Evolutionary conservation across 495 filamentous ascomycete genomes (phyloP).

Genomic region (Penicillium canescens): DNA sequence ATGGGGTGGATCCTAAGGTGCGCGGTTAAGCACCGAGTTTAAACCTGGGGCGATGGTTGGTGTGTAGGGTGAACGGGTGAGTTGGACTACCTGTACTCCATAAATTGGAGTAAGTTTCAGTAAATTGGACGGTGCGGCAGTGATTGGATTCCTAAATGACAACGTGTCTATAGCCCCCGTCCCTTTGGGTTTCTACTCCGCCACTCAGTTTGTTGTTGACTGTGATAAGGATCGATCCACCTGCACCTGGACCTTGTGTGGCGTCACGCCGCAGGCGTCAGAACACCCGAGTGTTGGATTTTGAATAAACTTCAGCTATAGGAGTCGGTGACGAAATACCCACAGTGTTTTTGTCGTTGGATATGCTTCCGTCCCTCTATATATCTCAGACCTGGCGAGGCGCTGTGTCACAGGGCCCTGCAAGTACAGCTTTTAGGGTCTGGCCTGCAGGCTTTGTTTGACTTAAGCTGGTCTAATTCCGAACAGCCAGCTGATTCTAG

Average conservation of each 20-base stretch:
- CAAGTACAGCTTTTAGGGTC: not conserved
- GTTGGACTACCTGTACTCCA: not conserved
- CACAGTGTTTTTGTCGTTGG: not conserved
- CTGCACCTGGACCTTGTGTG: conserved; percentile 24
- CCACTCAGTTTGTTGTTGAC: conserved; percentile 8
- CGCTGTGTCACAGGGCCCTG: conserved; percentile 16
- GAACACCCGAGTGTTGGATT: conserved; percentile 5
- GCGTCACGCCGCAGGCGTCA: conserved; percentile 24
- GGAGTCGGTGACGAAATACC: conserved; percentile 4
- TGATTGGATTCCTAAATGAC: conserved; percentile 3
- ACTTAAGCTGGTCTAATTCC: conserved; percentile 6
- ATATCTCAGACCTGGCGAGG: not conserved
- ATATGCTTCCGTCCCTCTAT: conserved; percentile 4
- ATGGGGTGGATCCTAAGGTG: conserved; percentile 2
- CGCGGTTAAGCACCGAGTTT: conserved; percentile 2
- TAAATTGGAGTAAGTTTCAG: not conserved
- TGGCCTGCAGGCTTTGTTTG: not conserved
- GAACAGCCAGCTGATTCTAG: conserved; percentile 13
- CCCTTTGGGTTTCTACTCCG: conserved; percentile 6
- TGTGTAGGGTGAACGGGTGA: not conserved
- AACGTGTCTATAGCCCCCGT: no score
- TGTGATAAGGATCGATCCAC: conserved; percentile 14
- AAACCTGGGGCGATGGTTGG: conserved; percentile 1
- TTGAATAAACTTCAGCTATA: conserved; percentile 3
- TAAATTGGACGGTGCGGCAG: not conserved